Conservation (phyloP, 257 asterid species). For the Forsythia viridissima region DNA sequence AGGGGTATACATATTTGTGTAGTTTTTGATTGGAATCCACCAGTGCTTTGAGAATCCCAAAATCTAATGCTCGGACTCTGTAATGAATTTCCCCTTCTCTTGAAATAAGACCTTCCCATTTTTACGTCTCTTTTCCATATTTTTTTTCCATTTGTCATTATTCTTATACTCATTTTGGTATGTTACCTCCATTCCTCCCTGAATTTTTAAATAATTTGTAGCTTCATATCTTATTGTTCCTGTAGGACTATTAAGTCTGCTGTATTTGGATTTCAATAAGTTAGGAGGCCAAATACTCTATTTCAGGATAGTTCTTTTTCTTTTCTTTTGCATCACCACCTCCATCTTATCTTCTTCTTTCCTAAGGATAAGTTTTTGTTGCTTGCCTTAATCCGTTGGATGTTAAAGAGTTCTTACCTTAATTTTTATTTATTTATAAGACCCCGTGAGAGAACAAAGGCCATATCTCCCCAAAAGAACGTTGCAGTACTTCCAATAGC, state of each 20-base stretch:
- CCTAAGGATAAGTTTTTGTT: background rate
- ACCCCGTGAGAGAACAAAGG: background rate
- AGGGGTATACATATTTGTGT: slow-evolving; percentile 6
- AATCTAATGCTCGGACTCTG: too few relatives aligned
- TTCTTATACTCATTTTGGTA: background rate
- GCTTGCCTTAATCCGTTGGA: background rate
- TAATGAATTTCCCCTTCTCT: background rate
- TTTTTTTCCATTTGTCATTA: background rate
- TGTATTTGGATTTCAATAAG: background rate
- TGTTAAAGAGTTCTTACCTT: too few relatives aligned
- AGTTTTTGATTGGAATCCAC: slow-evolving; percentile 5
- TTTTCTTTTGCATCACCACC: background rate
- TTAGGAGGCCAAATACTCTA: background rate
- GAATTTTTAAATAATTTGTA: background rate
- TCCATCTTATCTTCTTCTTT: background rate
- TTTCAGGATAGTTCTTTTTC: background rate
- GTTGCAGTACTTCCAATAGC: background rate
- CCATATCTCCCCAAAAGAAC: background rate
- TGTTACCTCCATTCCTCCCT: slow-evolving; percentile 1
- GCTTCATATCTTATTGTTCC: background rate
- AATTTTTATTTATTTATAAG: background rate
- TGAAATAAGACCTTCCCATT: background rate
- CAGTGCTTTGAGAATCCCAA: background rate
- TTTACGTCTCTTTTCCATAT: background rate
- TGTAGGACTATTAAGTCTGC: background rate